A percentile compares a stretch with the other conserved stretches of the same genome.
Conservation (phyloP, 805 yeast species). For the Tetrapisispora namnaoensis region DNA sequence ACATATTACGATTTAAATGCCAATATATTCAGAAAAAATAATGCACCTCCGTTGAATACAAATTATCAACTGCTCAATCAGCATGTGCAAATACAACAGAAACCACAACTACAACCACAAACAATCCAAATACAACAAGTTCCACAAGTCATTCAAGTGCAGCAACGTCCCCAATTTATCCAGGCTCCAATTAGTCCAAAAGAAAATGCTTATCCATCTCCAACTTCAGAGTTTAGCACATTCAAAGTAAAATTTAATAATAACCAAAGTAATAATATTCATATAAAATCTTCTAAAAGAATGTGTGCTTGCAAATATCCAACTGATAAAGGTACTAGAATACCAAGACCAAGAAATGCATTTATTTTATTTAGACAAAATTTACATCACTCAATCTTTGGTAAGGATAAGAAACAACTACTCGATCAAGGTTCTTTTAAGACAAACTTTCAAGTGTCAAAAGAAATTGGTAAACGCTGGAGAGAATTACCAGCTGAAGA, state of each 20-base stretch:
- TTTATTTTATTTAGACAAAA: conserved; percentile 77
- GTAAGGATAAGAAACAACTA: conserved; percentile 11
- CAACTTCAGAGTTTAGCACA: neutral
- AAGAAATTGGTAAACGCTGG: conserved; percentile 45
- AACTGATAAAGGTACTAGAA: conserved; percentile 20
- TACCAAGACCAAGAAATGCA: conserved; percentile 66
- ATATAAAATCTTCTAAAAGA: neutral
- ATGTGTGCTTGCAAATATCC: conserved; percentile 3
- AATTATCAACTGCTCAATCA: neutral
- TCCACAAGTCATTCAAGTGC: neutral
- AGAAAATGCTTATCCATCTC: neutral
- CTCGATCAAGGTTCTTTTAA: conserved; percentile 27
- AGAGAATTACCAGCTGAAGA: conserved; percentile 38
- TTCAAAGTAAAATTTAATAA: neutral
- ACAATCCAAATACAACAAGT: too few relatives aligned
- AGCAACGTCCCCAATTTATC: neutral
- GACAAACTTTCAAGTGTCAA: conserved; percentile 34
- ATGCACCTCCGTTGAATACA: neutral
- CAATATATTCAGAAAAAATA: neutral
- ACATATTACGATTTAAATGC: neutral
- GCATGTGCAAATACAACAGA: neutral
- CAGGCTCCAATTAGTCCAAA: neutral
- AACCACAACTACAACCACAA: neutral
- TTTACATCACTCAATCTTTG: conserved; percentile 49
- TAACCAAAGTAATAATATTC: neutral